Evolutionary conservation across 2,329 filamentous ascomycete species (phyloP).

Genomic region (Aspergillus viridinutans): DNA sequence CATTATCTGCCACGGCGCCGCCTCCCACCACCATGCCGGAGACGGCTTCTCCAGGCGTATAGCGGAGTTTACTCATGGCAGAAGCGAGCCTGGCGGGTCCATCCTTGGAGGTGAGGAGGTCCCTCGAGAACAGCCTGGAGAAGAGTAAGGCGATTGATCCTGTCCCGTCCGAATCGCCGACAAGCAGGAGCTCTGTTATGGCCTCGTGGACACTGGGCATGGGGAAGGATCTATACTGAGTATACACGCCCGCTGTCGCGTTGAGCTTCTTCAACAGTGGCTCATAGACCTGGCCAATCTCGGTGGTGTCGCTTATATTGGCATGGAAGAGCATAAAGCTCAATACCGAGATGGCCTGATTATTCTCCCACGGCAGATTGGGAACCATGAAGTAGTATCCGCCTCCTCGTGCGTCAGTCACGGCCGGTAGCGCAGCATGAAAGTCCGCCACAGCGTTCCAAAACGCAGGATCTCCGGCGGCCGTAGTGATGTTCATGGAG

Average conservation of each 20-base stretch:
- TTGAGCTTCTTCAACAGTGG: conserved; percentile 16
- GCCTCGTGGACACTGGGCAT: conserved; percentile 19
- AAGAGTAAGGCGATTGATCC: conserved; percentile 21
- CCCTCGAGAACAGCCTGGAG: conserved; percentile 31
- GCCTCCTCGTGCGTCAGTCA: conserved; percentile 43
- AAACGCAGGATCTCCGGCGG: conserved; percentile 10
- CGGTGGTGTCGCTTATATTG: conserved; percentile 19
- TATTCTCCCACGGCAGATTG: conserved; percentile 20
- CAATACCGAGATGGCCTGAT: conserved; percentile 20
- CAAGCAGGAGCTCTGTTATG: conserved; percentile 15
- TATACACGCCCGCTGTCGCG: conserved; percentile 9
- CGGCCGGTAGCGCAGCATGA: conserved; percentile 41
- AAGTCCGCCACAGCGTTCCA: conserved; percentile 22
- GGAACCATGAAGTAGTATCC: conserved; percentile 39
- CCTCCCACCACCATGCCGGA: conserved; percentile 32
- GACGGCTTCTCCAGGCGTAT: conserved; percentile 17
- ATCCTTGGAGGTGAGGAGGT: conserved; percentile 25
- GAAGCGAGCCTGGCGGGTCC: conserved; percentile 31
- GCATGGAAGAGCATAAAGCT: conserved; percentile 18
- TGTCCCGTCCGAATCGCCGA: conserved; percentile 18
- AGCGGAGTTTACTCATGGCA: conserved; percentile 24
- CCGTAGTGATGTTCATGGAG: conserved; percentile 19
- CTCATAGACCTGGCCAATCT: conserved; percentile 14
- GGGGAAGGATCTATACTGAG: conserved; percentile 11
- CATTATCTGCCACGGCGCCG: conserved; percentile 33